A percentile compares a stretch with the other conserved stretches of the same genome.
These are phyloP conservation scores for Stemphylium beticola DNA, from an alignment of 2,329 filamentous ascomycete species.

Conservation along the genomic window DNA sequence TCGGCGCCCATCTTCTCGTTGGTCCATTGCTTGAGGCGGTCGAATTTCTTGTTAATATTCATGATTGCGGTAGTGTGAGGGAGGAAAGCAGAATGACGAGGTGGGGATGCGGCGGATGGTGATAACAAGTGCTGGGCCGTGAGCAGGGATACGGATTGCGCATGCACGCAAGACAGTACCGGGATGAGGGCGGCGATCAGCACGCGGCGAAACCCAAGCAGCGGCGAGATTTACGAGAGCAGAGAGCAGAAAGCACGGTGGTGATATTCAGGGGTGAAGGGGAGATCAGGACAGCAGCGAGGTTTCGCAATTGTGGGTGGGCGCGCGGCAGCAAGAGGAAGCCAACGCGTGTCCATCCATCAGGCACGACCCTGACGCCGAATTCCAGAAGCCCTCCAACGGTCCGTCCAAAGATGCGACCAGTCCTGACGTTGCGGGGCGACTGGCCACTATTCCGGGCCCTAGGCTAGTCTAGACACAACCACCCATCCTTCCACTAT, in stretches of 20 bases:
- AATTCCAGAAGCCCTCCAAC: slow-evolving; percentile 13
- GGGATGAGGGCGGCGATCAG: slow-evolving; percentile 9
- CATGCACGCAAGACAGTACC: slow-evolving; percentile 16
- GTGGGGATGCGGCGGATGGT: slow-evolving; percentile 18
- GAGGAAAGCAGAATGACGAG: slow-evolving; percentile 11
- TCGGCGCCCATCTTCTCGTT: slow-evolving; percentile 95
- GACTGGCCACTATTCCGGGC: slow-evolving; percentile 4
- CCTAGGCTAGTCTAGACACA: neutral
- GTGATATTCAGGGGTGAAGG: neutral
- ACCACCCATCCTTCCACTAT: too few species aligned
- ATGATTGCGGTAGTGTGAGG: slow-evolving; percentile 45
- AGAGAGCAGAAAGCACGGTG: too few species aligned
- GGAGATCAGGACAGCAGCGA: neutral
- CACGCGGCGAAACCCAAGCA: slow-evolving; percentile 1
- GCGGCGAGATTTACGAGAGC: neutral
- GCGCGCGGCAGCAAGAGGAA: neutral
- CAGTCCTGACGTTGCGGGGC: slow-evolving; percentile 4
- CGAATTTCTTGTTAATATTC: slow-evolving; percentile 85
- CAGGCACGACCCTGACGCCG: slow-evolving; percentile 17
- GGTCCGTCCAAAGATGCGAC: neutral
- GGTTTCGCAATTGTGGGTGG: slow-evolving; percentile 11
- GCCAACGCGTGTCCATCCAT: slow-evolving; percentile 15
- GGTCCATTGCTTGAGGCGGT: slow-evolving; percentile 97
- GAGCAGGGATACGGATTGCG: slow-evolving; percentile 20
- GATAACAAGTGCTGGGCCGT: slow-evolving; percentile 22